These are phyloP conservation scores for Cyclotella sp. DNA, from an alignment of 108 stramenopile species.

Conservation along the genomic window DNA sequence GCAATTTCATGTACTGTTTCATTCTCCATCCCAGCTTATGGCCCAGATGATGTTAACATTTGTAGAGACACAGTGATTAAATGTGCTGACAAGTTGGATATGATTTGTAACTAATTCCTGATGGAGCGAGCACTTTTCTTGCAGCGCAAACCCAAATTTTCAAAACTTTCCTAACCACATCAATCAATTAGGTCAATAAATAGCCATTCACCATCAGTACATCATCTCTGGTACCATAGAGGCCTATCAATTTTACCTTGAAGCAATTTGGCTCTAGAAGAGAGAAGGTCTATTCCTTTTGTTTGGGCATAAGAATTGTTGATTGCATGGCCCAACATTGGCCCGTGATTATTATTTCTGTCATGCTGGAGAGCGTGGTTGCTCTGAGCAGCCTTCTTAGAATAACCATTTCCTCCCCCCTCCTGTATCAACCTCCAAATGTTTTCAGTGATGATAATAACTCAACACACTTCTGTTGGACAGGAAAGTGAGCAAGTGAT, in stretches of 20 bases:
- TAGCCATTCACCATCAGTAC: slow-evolving; percentile 52
- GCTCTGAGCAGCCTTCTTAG: not conserved
- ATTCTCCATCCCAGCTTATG: slow-evolving; percentile 26
- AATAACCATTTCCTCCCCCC: not conserved
- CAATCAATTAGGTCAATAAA: slow-evolving; percentile 35
- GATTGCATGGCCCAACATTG: slow-evolving; percentile 47
- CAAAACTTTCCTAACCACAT: slow-evolving; percentile 43
- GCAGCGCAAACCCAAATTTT: slow-evolving; percentile 3
- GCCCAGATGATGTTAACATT: not conserved
- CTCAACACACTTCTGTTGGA: slow-evolving; percentile 16
- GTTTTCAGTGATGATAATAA: slow-evolving; percentile 4
- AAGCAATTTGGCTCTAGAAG: slow-evolving; percentile 30
- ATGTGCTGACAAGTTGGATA: slow-evolving; percentile 42
- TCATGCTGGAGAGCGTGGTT: too few species aligned
- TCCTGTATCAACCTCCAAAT: not conserved
- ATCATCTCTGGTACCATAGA: slow-evolving; percentile 42
- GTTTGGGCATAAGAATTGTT: slow-evolving; percentile 39
- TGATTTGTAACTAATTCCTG: not conserved
- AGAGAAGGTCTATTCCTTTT: slow-evolving; percentile 29
- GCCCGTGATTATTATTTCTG: slow-evolving; percentile 18
- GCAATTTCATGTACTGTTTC: slow-evolving; percentile 39
- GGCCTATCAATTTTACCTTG: slow-evolving; percentile 52
- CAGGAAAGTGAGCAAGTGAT: too few species aligned
- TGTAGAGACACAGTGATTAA: slow-evolving; percentile 41
- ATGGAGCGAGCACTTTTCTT: not conserved